Base-by-base conservation (phyloP, 306 rosid genomes). In the Macrotyloma uniflorum region DNA sequence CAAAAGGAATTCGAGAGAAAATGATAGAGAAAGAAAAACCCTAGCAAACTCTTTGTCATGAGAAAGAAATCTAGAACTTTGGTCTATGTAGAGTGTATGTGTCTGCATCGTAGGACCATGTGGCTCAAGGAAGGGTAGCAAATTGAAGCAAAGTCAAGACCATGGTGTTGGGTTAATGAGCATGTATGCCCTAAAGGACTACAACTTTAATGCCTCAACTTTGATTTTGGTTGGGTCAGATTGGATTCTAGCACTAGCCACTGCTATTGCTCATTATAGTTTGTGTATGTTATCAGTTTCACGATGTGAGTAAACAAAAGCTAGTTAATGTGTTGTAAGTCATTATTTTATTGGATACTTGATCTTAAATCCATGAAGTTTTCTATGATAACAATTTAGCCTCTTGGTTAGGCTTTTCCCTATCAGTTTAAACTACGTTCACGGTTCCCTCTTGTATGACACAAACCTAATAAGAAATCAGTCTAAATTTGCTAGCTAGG, bases 181-280 rank as follows among this genome's bases (percentile, higher is more conserved):
- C 67, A 63, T 54, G 85, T 80, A 83, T 76, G 86, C 77, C 84
- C 80, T 68, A 62, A 85, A 84, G 82, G 62, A 57, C 81, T 84
- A 74, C 87, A 83, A 55, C 75, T 63, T 67, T 66, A 15, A 30
- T 59, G 9, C 8, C 33, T 13, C 85, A 83, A 47, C 71, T 85
- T 70, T 84, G 70, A 71, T 45, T 38, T 67, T 61, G 70, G 36
- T 68, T 19, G 23, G 63, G 28, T 50, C 15, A 45, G 72, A 33
- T 66, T 76, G 38, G 65, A 79, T 67, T 74, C 65, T 18, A 49
- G 23, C 58, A 38, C 20, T 30, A 13, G 8, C 7, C 63, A 36
- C 69, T 75, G 72, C 36, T 50, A 57, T 68, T 68, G 8, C 58
- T 68, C 23, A 14, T 50, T 26, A n/a, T n/a, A 46, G 4, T 68